Evolutionary conservation across 352 stramenopile genomes (phyloP).

Genomic region (Blastocystis sp.): DNA sequence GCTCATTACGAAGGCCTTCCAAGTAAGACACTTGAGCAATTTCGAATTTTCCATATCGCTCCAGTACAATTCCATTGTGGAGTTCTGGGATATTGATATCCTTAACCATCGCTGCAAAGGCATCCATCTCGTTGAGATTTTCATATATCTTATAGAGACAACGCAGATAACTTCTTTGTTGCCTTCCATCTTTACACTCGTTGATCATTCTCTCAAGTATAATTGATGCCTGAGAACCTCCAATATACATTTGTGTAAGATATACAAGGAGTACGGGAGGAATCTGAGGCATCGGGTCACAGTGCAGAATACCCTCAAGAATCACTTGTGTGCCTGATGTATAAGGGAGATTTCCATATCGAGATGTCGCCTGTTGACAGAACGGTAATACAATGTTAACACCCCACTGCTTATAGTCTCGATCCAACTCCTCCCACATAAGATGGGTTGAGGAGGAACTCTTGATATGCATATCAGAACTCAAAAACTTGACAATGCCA

Average conservation of each 20-base stretch:
- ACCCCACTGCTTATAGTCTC: constrained; percentile 39
- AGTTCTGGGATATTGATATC: background rate
- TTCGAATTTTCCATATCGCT: background rate
- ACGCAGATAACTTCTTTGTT: background rate
- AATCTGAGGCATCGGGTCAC: background rate
- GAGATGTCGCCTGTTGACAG: background rate
- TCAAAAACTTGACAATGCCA: background rate
- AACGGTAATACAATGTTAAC: background rate
- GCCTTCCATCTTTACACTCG: background rate
- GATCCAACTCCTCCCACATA: constrained; percentile 31
- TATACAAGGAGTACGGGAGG: background rate
- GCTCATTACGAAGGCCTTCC: constrained; percentile 21
- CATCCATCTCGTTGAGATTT: constrained; percentile 2
- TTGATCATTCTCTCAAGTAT: background rate
- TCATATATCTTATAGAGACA: background rate
- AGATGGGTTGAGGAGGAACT: background rate
- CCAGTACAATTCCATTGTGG: constrained; percentile 28
- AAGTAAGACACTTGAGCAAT: background rate
- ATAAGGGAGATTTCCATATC: background rate
- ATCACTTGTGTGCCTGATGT: background rate
- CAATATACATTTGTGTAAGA: background rate
- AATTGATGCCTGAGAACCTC: background rate
- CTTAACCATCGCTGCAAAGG: background rate
- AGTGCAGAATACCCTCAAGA: background rate
- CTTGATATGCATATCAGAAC: background rate